Base-by-base conservation (phyloP, 805 yeast genomes). In the Cyberlindnera xylosilytica region DNA sequence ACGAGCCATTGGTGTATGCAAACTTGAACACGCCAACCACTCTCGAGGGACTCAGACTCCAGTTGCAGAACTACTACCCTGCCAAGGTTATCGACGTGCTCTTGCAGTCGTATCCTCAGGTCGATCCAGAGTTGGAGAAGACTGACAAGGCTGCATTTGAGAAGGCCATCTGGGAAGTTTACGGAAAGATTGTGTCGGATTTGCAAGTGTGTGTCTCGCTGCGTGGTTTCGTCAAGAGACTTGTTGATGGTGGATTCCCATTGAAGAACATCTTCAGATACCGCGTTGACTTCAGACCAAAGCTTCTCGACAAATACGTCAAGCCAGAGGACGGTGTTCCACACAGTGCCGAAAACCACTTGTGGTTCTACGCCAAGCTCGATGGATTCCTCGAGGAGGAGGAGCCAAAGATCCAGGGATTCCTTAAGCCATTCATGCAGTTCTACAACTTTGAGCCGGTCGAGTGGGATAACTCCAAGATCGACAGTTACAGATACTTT, bases 131-230 rank as follows among this genome's bases (percentile, higher is more conserved):
- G 4, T 22, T 43, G 12, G 46, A 43, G 20, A 26, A 26, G 17
- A 10, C 40, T 17, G 51, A 54, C 15, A 52, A 51, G 23, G 39
- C 49, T 44, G 15, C 45, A 41, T 47, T 49, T 43, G 24, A 44
- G 33, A 52, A 39, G 23, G 28, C 52, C 6, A 38, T 59, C 31
- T 47, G 55, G 35, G 45, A 48, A 13, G 39, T 56, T 1, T 68
- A 58, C 46, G 72, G 72, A n/a, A 50, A 51, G n/a, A 65, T 66
- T 16, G 56, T 63, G 22, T 61, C 66, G 11, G 71, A 66, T 46
- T 61, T 65, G 4, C 72, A 68, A 49, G 69, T 68, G 6, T 60
- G 65, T 47, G 61, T 61, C 4, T 64, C 70, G 2, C 46, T 59
- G 6, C 58, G 72, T 42, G 68, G 68, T 1, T 63, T 63, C 31